Evolutionary conservation across 305 asterid genomes (phyloP), one percentile per base, ranked within the genome.

Genomic region (Fraxinus angustifolia): DNA sequence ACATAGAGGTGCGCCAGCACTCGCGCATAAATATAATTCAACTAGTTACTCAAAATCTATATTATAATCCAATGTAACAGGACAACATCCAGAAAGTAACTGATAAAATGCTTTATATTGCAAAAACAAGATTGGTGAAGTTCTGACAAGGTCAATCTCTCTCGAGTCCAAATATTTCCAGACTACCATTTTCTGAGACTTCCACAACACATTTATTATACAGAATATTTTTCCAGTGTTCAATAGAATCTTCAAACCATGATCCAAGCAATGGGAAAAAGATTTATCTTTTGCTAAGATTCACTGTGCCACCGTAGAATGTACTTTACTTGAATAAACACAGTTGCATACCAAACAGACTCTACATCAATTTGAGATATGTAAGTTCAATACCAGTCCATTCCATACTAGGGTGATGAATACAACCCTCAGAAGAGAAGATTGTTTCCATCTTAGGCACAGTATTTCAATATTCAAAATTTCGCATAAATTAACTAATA

Each of bases 31-130:
- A 28, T 6, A 21, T 21, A 84, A 73, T 62, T 56, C 33, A 75
- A 76, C 78, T 70, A 77, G 77, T 28, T 38, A 40, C 30, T 77
- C 50, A 73, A 72, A 83, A 48, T 58, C 68, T 17, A 58, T 8
- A 58, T 19, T 6, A 8, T 58, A 58, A 81, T 75, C 48, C 58
- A 45, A 83, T 56, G n/a, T n/a, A n/a, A 68, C n/a, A 40, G 21
- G 40, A 62, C 42, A 31, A 35, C 19, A 77, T 77, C 70, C 80
- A 48, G 60, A 71, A 73, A 48, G 11, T 8, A 75, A 77, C 31
- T 30, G 71, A 79, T 3, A 58, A n/a, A 10, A 56, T 35, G 76
- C 68, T 62, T 14, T 12, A 31, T 17, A 50, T 12, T 72, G 26
- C 26, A 62, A 50, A 82, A 45, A 65, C 34, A 38, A 34, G 48